Conservation (phyloP, 495 filamentous ascomycete genomes). For the Hyphodiscus hymeniophilus region DNA sequence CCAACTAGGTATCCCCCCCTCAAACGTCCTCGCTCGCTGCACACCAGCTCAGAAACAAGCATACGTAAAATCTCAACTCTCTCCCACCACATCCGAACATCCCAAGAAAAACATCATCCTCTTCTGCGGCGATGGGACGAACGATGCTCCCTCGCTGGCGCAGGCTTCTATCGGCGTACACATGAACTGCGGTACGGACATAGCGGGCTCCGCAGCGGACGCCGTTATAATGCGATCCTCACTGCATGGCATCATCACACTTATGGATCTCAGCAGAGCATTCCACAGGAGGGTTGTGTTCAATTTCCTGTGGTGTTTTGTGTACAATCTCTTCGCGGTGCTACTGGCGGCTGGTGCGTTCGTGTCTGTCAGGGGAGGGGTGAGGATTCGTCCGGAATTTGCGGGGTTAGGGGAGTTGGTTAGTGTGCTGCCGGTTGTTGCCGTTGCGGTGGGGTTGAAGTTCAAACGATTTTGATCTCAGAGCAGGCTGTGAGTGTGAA, state of each 20-base stretch:
- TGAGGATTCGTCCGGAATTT: conserved; percentile 61
- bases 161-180: conserved; percentile 69
- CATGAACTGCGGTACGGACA: conserved; percentile 54
- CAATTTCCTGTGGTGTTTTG: conserved; percentile 66
- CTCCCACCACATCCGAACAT: neutral
- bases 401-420: conserved; percentile 72
- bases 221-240: conserved; percentile 54
- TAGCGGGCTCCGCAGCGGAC: conserved; percentile 61
- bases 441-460: conserved; percentile 36
- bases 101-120: conserved; percentile 37
- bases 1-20: conserved; percentile 41
- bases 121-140: conserved; percentile 75
- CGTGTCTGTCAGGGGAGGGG: no score
- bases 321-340: conserved; percentile 70
- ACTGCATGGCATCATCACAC: conserved; percentile 47
- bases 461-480: neutral
- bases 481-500: no score
- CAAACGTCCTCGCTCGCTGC: conserved; percentile 40
- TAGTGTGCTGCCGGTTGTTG: conserved; percentile 68
- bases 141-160: conserved; percentile 68
- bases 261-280: conserved; percentile 50
- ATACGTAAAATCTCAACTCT: conserved; percentile 43
- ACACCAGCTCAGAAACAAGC: conserved; percentile 54
- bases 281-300: conserved; percentile 50
- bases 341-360: conserved; percentile 65